Percentiles rank a stretch among this genome's conserved stretches.
Conservation (phyloP, 2,329 filamentous ascomycete genomes). For the Claviceps digitariae region DNA sequence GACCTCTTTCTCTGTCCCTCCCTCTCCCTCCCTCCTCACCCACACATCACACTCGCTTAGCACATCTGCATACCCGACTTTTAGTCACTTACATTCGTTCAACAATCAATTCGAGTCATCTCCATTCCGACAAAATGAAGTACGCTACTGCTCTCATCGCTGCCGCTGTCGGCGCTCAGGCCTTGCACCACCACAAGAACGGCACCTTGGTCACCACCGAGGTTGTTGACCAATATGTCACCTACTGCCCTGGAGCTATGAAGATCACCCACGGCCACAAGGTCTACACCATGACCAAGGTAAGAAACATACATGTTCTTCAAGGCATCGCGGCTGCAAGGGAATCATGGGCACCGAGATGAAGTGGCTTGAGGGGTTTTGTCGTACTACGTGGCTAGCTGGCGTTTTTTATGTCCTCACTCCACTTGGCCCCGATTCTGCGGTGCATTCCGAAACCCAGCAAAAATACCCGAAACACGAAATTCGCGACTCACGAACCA, state of each 20-base stretch:
- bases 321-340: no score
- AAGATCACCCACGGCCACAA: constrained; percentile 47
- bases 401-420: no score
- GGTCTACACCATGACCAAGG: constrained; percentile 57
- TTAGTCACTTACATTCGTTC: constrained; percentile 48
- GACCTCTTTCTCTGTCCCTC: constrained; percentile 14
- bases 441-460: no score
- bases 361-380: no score
- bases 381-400: no score
- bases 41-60: constrained; percentile 33
- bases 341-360: no score
- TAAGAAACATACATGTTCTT: constrained; percentile 26
- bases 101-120: constrained; percentile 18
- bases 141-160: constrained; percentile 40
- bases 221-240: constrained; percentile 52
- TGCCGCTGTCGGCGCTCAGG: constrained; percentile 25
- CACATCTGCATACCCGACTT: constrained; percentile 32
- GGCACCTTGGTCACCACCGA: constrained; percentile 45
- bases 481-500: no score
- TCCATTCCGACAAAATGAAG: constrained; percentile 48
- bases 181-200: constrained; percentile 25
- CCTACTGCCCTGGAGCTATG: constrained; percentile 59
- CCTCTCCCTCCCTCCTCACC: constrained; percentile 29
- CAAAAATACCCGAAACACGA: no score
- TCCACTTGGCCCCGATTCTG: no score